Evolutionary conservation across 2,329 filamentous ascomycete species (phyloP).

Genomic region (Aquanectria penicillioides): DNA sequence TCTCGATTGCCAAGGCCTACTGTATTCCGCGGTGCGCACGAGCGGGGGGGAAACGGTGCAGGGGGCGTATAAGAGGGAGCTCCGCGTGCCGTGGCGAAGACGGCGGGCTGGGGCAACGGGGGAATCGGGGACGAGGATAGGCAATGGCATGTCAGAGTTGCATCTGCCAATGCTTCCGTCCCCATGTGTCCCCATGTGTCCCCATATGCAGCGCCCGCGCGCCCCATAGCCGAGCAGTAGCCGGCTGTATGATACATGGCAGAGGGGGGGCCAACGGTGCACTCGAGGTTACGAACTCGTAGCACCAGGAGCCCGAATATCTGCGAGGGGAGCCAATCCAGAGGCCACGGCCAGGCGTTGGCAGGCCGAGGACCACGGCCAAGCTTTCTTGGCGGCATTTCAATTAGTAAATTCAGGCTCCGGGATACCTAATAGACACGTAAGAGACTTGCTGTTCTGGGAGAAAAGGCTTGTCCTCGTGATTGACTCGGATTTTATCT

Average conservation of each 20-base stretch:
- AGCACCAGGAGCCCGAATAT: conserved; percentile 2
- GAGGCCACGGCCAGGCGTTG: conserved; percentile 25
- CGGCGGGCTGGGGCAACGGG: not conserved
- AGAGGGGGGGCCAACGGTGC: conserved; percentile 23
- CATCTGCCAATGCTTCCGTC: conserved; percentile 13
- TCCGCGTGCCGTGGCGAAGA: not conserved
- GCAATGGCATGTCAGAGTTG: conserved; percentile 15
- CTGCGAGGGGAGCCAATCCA: conserved; percentile 26
- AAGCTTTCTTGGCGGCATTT: conserved; percentile 32
- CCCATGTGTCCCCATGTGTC: not conserved
- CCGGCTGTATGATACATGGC: conserved; percentile 39
- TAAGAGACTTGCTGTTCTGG: conserved; percentile 30
- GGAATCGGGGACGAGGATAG: conserved; percentile 16
- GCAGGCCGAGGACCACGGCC: conserved; percentile 23
- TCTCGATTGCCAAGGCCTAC: conserved; percentile 10
- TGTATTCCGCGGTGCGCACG: not conserved
- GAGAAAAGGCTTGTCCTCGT: not conserved
- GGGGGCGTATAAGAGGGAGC: too few species aligned
- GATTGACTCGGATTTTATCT: not conserved
- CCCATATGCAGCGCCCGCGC: too few species aligned
- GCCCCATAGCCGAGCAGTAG: conserved; percentile 25
- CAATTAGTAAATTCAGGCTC: conserved; percentile 38
- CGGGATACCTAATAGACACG: conserved; percentile 38
- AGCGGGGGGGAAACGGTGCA: conserved; percentile 8
- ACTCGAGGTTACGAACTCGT: not conserved